Evolutionary conservation across 2,329 filamentous ascomycete species (phyloP), one percentile per base, ranked within the genome.

Genomic region (Aspergillus novofumigatus): DNA sequence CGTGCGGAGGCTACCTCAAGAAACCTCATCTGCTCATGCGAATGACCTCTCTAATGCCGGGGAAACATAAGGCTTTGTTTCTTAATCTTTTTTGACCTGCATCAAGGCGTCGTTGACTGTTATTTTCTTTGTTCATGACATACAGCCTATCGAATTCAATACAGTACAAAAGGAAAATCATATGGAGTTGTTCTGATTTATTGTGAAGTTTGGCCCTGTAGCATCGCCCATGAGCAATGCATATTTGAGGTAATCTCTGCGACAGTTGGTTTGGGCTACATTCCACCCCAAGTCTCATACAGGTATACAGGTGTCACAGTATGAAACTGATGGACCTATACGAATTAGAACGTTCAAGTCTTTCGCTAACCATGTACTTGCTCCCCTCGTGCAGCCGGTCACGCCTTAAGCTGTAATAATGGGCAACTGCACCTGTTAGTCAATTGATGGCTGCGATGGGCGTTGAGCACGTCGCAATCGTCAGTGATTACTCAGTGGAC

Each of bases 101-200:
- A 62, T 62, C 41, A 51, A 63, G 62, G 60, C 62, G 63, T 62
- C 58, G 53, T 57, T 55, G 59, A 58, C 11, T 32, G 11, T 21
- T 29, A 7, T 11, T 20, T 29, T 35, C 8, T 50, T 21, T 38
- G 11, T 51, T 21, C 14, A 21, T 25, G 52, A 42, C 14, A 35
- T 54, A 54, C 42, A 54, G 44, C 44, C 10, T 47, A 32, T 49
- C n/a, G 5, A 54, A 28, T 35, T 21, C 35, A 51, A 17, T 23
- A 44, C 35, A 42, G 51, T 42, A 53, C 38, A 38, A 11, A 23
- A 25, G 25, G 38, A 11, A 53, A 53, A 53, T 45, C 23, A n/a
- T 32, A 53, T 35, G 42, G 44, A 48, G n/a, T 23, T 20, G 42
- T 45, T 10, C 7, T 45, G 6, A 14, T 7, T 38, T 17, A 17